These are phyloP conservation scores for Tetrapisispora pingtungensis DNA, from an alignment of 805 yeast species.

Conservation along the genomic window DNA sequence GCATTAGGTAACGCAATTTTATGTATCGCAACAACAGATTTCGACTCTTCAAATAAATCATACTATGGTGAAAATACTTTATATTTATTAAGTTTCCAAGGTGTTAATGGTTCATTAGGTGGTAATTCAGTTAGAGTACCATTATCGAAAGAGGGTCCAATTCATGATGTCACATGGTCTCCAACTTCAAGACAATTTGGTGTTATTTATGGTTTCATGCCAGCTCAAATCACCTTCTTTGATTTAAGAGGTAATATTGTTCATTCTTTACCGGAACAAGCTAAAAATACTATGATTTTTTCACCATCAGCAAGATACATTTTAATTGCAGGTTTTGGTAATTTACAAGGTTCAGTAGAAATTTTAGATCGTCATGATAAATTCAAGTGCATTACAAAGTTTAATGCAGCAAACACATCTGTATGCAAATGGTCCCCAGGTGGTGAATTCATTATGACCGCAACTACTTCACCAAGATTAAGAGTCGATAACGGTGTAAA, in stretches of 20 bases:
- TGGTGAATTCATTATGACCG: conserved; percentile 85
- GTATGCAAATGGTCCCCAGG: conserved; percentile 98
- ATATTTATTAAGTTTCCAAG: conserved; percentile 49
- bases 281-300: conserved; percentile 81
- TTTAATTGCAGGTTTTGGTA: conserved; percentile 95
- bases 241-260: conserved; percentile 87
- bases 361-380: conserved; percentile 85
- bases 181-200: conserved; percentile 95
- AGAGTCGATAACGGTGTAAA: conserved; percentile 94
- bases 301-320: conserved; percentile 92
- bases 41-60: conserved; percentile 84
- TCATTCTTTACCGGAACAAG: conserved; percentile 72
- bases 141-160: conserved; percentile 78
- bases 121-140: conserved; percentile 81
- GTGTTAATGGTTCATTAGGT: conserved; percentile 68
- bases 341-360: conserved; percentile 93
- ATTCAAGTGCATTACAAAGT: conserved; percentile 66
- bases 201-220: conserved; percentile 96
- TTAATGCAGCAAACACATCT: conserved; percentile 91
- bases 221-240: conserved; percentile 87
- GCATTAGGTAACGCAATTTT: conserved; percentile 85
- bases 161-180: conserved; percentile 96
- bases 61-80: conserved; percentile 95
- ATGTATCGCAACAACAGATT: conserved; percentile 92
- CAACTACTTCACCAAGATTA: conserved; percentile 93